Evolutionary conservation across 768 basidiomycete species (phyloP).

Genomic region (Leucocoprinus leucothites): DNA sequence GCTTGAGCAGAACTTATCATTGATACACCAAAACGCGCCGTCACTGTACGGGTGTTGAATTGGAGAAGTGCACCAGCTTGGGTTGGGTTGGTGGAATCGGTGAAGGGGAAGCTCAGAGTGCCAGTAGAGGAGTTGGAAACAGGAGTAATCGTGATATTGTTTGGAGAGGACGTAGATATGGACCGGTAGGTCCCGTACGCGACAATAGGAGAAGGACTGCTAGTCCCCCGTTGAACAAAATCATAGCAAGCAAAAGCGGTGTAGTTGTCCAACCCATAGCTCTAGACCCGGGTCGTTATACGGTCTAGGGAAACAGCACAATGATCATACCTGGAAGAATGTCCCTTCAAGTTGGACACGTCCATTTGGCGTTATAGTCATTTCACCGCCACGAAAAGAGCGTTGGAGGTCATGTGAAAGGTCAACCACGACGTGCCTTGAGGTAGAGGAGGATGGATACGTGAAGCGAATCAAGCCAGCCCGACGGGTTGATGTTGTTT

Average conservation of each 20-base stretch:
- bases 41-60: conserved; percentile 34
- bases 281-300: conserved; percentile 23
- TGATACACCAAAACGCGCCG: conserved; percentile 57
- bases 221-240: conserved; percentile 26
- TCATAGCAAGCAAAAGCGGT: conserved; percentile 49
- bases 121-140: conserved; percentile 21
- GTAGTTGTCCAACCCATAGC: conserved; percentile 47
- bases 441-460: conserved; percentile 35
- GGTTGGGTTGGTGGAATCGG: conserved; percentile 30
- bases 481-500: conserved; percentile 58
- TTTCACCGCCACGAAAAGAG: conserved; percentile 42
- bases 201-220: conserved; percentile 17
- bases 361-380: conserved; percentile 29
- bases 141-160: conserved; percentile 29
- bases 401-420: conserved; percentile 43
- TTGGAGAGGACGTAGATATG: conserved; percentile 27
- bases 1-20: conserved; percentile 51
- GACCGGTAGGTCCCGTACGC: conserved; percentile 41
- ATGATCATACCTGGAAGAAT: conserved; percentile 36
- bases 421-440: conserved; percentile 48
- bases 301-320: background rate
- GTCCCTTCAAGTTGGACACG: conserved; percentile 40
- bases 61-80: conserved; percentile 45
- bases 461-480: conserved; percentile 61
- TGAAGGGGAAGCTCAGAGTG: conserved; percentile 34